phyloP scores from a whole-genome alignment of 108 stramenopile genomes.

The Poteriospumella lacustris region DNA sequence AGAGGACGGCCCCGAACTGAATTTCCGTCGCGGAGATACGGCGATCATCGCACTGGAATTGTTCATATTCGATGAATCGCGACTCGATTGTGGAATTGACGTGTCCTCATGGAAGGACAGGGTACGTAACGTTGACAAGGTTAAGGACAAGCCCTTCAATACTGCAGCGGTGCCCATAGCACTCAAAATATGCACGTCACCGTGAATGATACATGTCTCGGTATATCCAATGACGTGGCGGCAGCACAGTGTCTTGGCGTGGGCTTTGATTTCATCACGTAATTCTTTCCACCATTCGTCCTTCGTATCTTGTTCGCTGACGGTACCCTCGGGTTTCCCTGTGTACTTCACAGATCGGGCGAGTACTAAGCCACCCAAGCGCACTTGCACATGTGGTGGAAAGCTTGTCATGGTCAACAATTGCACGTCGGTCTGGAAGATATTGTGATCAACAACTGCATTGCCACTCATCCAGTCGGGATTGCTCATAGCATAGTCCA shows the following conservation, averaged over 20 bases:
- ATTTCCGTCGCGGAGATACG: no score
- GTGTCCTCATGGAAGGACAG: no score
- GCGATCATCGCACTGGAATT: no score
- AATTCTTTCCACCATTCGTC: constrained; percentile 95
- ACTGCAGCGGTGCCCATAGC: constrained; percentile 89
- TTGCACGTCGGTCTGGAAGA: constrained; percentile 70
- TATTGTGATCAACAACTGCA: not conserved
- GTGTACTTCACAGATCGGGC: constrained; percentile 87
- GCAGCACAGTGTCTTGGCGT: constrained; percentile 84
- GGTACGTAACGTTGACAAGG: not conserved
- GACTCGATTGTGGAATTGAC: no score
- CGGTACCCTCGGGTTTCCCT: constrained; percentile 72
- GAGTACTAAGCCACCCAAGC: constrained; percentile 86
- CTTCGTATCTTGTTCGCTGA: constrained; percentile 84
- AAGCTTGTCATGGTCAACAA: constrained; percentile 77
- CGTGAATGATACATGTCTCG: constrained; percentile 86
- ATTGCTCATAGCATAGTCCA: no score
- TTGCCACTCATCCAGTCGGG: no score
- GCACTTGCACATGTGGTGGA: constrained; percentile 62
- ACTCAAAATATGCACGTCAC: constrained; percentile 84
- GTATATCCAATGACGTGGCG: constrained; percentile 83
- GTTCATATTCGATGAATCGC: no score
- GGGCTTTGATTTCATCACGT: constrained; percentile 83
- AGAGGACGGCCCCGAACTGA: no score
- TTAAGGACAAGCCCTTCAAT: constrained; percentile 63